These are phyloP conservation scores for Starmerella apis DNA, from an alignment of 805 yeast species.

Conservation along the genomic window DNA sequence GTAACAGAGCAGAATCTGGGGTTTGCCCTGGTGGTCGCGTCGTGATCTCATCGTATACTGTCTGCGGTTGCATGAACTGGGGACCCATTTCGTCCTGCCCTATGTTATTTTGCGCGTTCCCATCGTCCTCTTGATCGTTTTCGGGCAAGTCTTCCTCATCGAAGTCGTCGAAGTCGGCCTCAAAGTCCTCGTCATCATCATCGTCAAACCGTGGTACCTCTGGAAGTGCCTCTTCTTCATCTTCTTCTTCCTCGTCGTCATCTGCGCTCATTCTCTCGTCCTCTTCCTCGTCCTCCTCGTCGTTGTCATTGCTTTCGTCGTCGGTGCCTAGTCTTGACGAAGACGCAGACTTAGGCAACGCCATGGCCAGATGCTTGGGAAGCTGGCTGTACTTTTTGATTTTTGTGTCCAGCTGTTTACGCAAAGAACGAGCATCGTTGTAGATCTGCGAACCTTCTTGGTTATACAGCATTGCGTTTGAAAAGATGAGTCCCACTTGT, in stretches of 20 bases:
- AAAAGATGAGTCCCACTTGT: slow-evolving; percentile 54
- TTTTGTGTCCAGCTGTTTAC: slow-evolving; percentile 37
- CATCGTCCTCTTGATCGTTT: slow-evolving; percentile 8
- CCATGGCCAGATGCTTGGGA: slow-evolving; percentile 19
- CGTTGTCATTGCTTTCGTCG: slow-evolving; percentile 1
- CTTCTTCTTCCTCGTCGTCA: slow-evolving; percentile 26
- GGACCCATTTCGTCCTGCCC: slow-evolving; percentile 7
- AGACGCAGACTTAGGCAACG: slow-evolving; percentile 13
- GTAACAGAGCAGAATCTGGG: slow-evolving; percentile 22
- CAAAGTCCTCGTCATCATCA: slow-evolving; percentile 28
- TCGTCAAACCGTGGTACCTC: slow-evolving; percentile 23
- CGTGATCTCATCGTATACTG: slow-evolving; percentile 25
- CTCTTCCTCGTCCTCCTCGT: neutral
- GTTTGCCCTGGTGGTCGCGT: slow-evolving; percentile 23
- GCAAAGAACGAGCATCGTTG: slow-evolving; percentile 56
- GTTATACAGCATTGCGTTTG: slow-evolving; percentile 71
- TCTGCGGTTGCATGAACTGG: slow-evolving; percentile 21
- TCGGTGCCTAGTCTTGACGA: neutral
- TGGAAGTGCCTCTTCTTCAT: slow-evolving; percentile 26
- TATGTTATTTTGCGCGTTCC: neutral
- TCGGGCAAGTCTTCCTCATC: slow-evolving; percentile 24
- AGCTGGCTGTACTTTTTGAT: slow-evolving; percentile 23
- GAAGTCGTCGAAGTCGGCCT: slow-evolving; percentile 26
- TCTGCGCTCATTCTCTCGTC: slow-evolving; percentile 17
- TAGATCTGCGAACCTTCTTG: slow-evolving; percentile 61